A percentile compares a stretch with the other conserved stretches of the same genome.
phyloP scores from a whole-genome alignment of 2,329 filamentous ascomycete genomes.

The Phaeophleospora eucalypticola region DNA sequence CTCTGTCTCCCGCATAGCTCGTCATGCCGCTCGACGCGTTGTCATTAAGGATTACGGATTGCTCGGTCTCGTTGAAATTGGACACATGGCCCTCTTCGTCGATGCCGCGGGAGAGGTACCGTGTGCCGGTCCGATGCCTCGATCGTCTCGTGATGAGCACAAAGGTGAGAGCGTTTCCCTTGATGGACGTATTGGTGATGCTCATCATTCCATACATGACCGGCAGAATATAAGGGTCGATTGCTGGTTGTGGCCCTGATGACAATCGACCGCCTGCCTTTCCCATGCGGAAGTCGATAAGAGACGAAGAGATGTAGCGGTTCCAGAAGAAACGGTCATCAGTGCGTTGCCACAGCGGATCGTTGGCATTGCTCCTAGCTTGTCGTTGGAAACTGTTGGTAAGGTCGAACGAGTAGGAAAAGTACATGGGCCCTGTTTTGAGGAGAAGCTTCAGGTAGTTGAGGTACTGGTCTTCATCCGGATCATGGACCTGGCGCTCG shows the following conservation, averaged over 20 bases:
- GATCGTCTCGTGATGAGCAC: constrained; percentile 85
- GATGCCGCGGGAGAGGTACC: constrained; percentile 91
- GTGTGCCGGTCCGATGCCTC: constrained; percentile 79
- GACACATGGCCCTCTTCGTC: constrained; percentile 94
- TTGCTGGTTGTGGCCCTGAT: constrained; percentile 65
- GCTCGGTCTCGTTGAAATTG: constrained; percentile 98
- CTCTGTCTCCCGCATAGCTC: constrained; percentile 72
- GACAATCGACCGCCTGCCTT: constrained; percentile 56
- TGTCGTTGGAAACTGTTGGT: constrained; percentile 97
- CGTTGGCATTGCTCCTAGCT: constrained; percentile 65
- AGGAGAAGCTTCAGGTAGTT: constrained; percentile 75
- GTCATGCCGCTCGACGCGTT: constrained; percentile 64
- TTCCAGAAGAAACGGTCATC: constrained; percentile 99
- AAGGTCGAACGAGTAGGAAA: constrained; percentile 93
- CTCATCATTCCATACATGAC: constrained; percentile 96
- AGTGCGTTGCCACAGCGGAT: constrained; percentile 82
- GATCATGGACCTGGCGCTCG: constrained; percentile 84
- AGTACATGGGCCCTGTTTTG: constrained; percentile 87
- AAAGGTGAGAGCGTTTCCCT: constrained; percentile 77
- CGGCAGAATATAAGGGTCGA: constrained; percentile 89
- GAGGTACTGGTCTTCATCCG: constrained; percentile 91
- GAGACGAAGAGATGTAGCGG: constrained; percentile 80
- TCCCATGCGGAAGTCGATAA: constrained; percentile 80
- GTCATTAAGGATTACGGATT: constrained; percentile 86
- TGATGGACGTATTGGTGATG: constrained; percentile 81